Base-by-base conservation (phyloP, 495 filamentous ascomycete genomes). In the Penicillium maclennaniae region DNA sequence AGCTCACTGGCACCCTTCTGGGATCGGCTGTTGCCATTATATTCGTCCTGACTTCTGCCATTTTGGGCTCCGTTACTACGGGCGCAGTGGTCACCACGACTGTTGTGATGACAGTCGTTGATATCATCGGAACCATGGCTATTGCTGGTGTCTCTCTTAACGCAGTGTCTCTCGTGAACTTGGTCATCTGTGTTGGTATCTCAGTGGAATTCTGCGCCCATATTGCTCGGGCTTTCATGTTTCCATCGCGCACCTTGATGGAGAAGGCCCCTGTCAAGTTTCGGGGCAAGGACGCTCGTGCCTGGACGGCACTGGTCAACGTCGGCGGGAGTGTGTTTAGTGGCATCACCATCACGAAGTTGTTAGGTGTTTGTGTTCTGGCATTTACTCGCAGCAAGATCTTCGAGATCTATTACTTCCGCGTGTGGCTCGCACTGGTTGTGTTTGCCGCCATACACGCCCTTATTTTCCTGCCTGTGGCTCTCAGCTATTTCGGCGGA, bases 371-470 rank as follows among this genome's bases (percentile, higher is more conserved):
- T 3, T 86, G 79, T 44, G 93, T 99, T 38, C 77, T 99, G 14
- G 93, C 92, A 0, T 97, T 95, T 56, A 99, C 93, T 7, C 73
- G 88, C 21, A 95, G 90, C 69, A 97, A 97, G 81, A 97, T 99
- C 67, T 99, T 99, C 64, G 95, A 97, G 76, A 88, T 97, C 49
- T 99, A 97, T 69, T 99, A 97, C 68, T 99, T 99, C 74, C 78
- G 93, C 7, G 87, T 99, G 34, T 99, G 93, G 93, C 66, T 96
- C 19, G 87, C 92, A 41, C 77, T 99, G 54, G 90, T 97, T 36
- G 57, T 91, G 19, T 89, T 95, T 54, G 95, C 90, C n/a, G 89
- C 90, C 19, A 76, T 80, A 0, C 93, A 99, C 67, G 89, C 92
- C 10, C 77, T 99, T 15, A 80, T 99, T 3, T 95, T 96, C 69